Base-by-base conservation (phyloP, 768 basidiomycete species). In the Mrakia hoshinonis region DNA sequence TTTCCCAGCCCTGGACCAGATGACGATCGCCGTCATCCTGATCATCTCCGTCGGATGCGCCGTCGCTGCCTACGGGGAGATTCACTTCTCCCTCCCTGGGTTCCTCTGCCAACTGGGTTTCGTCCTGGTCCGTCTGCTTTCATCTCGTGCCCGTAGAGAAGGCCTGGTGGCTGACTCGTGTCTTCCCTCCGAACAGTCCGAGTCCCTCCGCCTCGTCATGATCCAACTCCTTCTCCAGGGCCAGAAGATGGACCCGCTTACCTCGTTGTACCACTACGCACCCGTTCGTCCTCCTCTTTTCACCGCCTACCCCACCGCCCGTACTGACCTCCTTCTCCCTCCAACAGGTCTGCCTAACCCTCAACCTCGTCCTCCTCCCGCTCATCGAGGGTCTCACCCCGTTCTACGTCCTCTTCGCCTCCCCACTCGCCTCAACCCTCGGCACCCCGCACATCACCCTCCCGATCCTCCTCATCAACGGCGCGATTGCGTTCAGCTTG, bases 161-260 rank as follows among this genome's bases (percentile, higher is more conserved):
- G 39, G 1, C 47, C 20, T 26, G 48, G 22, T 13, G 55, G 51
- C 39, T 46, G 31, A 5, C 55, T 12, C 67, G 52, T 24, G 29
- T 31, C 20, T 20, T 51, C 29, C 65, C 20, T 54, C 31, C 4
- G 7, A 22, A 3, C 26, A 73, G 72, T 63, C 46, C n/a, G 72
- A 73, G 60, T 46, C 52, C 18, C 24, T 48, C 4, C 89, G 95
- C 46, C 85, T 99, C 20, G 92, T 99, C 24, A 91, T 96, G 86
- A 97, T 99, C 72, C 90, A 99, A 79, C 3, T 94, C 64, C 86
- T 99, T 43, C 83, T 99, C 0, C 92, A 96, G 77, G 93, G 93
- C 48, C 82, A 96, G 77, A 96, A 96, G 81, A 96, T 99, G 94
- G 92, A 96, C 77, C 95, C 95, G 0, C 85, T 97, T 6, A 90